These are phyloP conservation scores for Discostella stelligera DNA, from an alignment of 352 stramenopile genomes.

Conservation along the genomic window DNA sequence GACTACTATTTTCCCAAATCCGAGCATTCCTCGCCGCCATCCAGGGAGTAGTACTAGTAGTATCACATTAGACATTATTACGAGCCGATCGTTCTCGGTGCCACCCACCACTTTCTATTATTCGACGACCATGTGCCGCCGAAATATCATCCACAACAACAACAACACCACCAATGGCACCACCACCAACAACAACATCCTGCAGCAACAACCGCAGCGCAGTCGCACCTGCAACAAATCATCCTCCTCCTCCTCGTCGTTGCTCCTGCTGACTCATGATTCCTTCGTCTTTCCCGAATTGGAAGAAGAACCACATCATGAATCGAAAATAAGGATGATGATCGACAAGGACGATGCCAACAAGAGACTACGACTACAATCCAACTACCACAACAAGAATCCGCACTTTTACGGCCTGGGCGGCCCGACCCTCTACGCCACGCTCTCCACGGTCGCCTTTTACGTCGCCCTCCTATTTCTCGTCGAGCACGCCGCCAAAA, in stretches of 20 bases:
- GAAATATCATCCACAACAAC: not conserved
- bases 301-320: not conserved
- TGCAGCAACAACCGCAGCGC: not conserved
- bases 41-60: not conserved
- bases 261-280: constrained; percentile 40
- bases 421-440: constrained; percentile 33
- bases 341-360: constrained; percentile 31
- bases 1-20: no score
- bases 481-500: constrained; percentile 23
- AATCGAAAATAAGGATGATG: no score
- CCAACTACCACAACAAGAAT: constrained; percentile 6
- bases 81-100: no score
- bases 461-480: constrained; percentile 35
- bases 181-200: not conserved
- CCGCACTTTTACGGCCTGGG: constrained; percentile 32
- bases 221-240: not conserved
- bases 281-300: constrained; percentile 30
- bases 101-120: not conserved
- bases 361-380: constrained; percentile 18
- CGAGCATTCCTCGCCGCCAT: not conserved
- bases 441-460: constrained; percentile 38
- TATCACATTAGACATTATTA: no score
- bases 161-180: not conserved
- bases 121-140: not conserved
- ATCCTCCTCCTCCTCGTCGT: not conserved